These are phyloP conservation scores for Fusarium beomiforme DNA, from an alignment of 2,329 filamentous ascomycete genomes.

Conservation along the genomic window DNA sequence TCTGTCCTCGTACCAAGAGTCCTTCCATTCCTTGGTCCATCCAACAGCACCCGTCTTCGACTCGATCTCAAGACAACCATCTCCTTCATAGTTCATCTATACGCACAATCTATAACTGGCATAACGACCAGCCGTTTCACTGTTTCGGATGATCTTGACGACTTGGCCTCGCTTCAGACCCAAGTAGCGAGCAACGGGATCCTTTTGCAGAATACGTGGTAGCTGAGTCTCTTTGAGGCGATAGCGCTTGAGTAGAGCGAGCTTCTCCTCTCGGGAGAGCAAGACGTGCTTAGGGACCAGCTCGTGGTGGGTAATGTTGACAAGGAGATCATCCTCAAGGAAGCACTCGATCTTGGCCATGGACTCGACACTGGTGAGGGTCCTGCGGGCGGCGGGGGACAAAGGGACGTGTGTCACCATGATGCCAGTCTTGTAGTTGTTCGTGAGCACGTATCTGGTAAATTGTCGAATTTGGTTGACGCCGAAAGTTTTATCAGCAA, in stretches of 20 bases:
- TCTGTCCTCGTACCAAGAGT: slow-evolving; percentile 38
- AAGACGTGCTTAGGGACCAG: slow-evolving; percentile 94
- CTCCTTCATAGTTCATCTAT: slow-evolving; percentile 45
- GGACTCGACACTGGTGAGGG: slow-evolving; percentile 79
- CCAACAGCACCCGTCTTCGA: slow-evolving; percentile 10
- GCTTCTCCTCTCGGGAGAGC: slow-evolving; percentile 90
- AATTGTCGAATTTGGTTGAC: slow-evolving; percentile 93
- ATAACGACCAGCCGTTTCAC: slow-evolving; percentile 95
- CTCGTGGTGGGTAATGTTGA: slow-evolving; percentile 98
- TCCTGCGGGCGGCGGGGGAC: slow-evolving; percentile 87
- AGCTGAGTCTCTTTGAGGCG: slow-evolving; percentile 97
- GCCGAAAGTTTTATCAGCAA: slow-evolving; percentile 80
- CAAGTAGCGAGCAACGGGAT: slow-evolving; percentile 92
- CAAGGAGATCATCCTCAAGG: slow-evolving; percentile 91
- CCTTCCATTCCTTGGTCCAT: slow-evolving; percentile 22
- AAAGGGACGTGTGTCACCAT: slow-evolving; percentile 86
- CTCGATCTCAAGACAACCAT: background rate
- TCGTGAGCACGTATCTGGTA: slow-evolving; percentile 80
- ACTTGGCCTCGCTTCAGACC: slow-evolving; percentile 92
- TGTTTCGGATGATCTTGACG: slow-evolving; percentile 97
- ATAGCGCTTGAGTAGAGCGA: slow-evolving; percentile 85
- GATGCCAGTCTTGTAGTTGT: slow-evolving; percentile 89
- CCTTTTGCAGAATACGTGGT: slow-evolving; percentile 88
- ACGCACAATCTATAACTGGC: slow-evolving; percentile 87
- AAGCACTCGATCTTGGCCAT: slow-evolving; percentile 91